These are phyloP conservation scores for Acacia confusa DNA, from an alignment of 306 rosid genomes.

Conservation along the genomic window DNA sequence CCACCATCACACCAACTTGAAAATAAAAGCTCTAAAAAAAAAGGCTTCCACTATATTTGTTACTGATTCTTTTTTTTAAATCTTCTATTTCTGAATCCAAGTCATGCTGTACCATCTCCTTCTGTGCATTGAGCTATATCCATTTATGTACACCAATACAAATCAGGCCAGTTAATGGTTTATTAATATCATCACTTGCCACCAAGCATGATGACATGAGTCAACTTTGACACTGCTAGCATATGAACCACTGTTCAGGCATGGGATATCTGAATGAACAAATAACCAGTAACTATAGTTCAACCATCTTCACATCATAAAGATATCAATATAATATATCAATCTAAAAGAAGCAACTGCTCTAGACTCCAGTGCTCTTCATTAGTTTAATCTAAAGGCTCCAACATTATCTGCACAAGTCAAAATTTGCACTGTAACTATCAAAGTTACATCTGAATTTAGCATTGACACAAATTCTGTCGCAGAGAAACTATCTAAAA, in stretches of 20 bases:
- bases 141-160: conserved; percentile 39
- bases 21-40: conserved; percentile 65
- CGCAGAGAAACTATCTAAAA: neutral
- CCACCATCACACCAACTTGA: conserved; percentile 68
- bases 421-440: conserved; percentile 21
- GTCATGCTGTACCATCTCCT: conserved; percentile 66
- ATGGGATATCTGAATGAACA: neutral
- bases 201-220: conserved; percentile 31
- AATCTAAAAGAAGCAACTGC: conserved; percentile 25
- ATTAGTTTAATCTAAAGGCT: conserved; percentile 26
- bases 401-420: conserved; percentile 34
- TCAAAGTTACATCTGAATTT: conserved; percentile 3
- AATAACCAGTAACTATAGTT: neutral
- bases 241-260: conserved; percentile 19
- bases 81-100: conserved; percentile 44
- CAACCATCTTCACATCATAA: neutral
- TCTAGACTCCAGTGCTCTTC: conserved; percentile 19
- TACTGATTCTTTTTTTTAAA: conserved; percentile 29
- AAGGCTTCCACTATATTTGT: conserved; percentile 39
- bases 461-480: neutral
- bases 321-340: conserved; percentile 8
- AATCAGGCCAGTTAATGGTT: conserved; percentile 30
- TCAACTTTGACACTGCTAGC: conserved; percentile 26
- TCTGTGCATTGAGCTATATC: conserved; percentile 34
- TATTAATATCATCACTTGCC: conserved; percentile 26